Evolutionary conservation across 2,329 filamentous ascomycete species (phyloP).

Genomic region (Xylariomycetidae sp.): DNA sequence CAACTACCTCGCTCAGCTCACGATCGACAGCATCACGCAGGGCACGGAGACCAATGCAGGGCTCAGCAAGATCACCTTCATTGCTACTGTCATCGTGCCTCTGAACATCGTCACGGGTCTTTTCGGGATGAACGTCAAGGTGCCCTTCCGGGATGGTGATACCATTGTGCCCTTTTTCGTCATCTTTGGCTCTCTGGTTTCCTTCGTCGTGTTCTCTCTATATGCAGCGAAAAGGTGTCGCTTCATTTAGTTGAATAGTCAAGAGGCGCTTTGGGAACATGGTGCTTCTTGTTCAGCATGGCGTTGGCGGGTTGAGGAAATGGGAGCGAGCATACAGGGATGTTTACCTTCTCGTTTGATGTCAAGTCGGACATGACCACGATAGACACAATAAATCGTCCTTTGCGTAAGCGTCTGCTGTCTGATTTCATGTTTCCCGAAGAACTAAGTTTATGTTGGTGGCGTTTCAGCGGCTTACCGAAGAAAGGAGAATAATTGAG

Average conservation of each 20-base stretch:
- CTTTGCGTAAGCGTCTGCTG: no score
- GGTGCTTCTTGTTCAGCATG: no score
- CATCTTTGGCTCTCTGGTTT: slow-evolving; percentile 51
- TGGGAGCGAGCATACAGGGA: no score
- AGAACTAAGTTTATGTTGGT: no score
- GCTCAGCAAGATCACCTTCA: slow-evolving; percentile 88
- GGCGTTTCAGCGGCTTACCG: no score
- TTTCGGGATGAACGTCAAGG: slow-evolving; percentile 80
- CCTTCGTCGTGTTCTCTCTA: slow-evolving; percentile 45
- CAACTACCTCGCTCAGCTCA: slow-evolving; percentile 93
- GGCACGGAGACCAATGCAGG: slow-evolving; percentile 85
- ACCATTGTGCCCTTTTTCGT: slow-evolving; percentile 52
- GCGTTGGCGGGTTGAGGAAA: no score
- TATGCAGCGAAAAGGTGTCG: slow-evolving; percentile 36
- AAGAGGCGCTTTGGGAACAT: no score
- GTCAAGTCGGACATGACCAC: no score
- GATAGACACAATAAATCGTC: no score
- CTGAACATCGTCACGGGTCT: slow-evolving; percentile 86
- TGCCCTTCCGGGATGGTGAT: slow-evolving; percentile 53
- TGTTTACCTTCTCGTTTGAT: no score
- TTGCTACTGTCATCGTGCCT: slow-evolving; percentile 93
- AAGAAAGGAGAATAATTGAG: no score
- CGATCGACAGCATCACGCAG: slow-evolving; percentile 82
- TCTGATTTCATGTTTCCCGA: no score
- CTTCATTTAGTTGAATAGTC: slow-evolving; percentile 35